phyloP scores from a whole-genome alignment of 116 monocot species.

The Phalaenopsis hybrid region DNA sequence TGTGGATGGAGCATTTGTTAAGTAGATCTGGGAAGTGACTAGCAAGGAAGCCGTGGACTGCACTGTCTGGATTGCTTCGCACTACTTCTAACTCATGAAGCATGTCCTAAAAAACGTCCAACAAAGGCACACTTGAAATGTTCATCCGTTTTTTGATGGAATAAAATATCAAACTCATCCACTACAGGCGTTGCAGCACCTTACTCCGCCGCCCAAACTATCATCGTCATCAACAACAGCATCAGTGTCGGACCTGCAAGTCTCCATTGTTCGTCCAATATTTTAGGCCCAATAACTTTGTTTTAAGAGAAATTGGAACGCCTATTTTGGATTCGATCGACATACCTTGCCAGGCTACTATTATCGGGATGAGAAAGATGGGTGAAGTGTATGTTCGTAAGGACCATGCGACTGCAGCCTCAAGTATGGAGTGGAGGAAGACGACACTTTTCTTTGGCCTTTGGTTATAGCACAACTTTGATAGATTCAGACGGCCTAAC shows the following conservation, averaged over 20 bases:
- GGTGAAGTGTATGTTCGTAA: slow-evolving; percentile 5
- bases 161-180: slow-evolving; percentile 66
- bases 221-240: too few species aligned
- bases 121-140: slow-evolving; percentile 85
- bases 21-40: slow-evolving; percentile 86
- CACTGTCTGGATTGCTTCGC: slow-evolving; percentile 65
- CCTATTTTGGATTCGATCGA: too few species aligned
- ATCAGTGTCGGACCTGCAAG: too few species aligned
- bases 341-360: too few species aligned
- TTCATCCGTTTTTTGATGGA: slow-evolving; percentile 72
- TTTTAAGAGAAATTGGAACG: too few species aligned
- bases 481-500: slow-evolving; percentile 9
- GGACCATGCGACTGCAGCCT: slow-evolving; percentile 7
- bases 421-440: slow-evolving; percentile 12
- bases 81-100: slow-evolving; percentile 74
- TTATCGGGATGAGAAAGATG: slow-evolving; percentile 6
- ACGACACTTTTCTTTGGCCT: not conserved
- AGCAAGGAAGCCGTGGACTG: slow-evolving; percentile 81
- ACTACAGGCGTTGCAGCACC: too few species aligned
- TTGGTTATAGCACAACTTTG: slow-evolving; percentile 12
- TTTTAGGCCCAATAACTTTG: too few species aligned
- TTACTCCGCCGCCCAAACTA: too few species aligned
- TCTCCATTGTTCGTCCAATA: too few species aligned
- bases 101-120: slow-evolving; percentile 67
- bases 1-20: slow-evolving; percentile 78